Evolutionary conservation across 2,329 filamentous ascomycete genomes (phyloP).

Genomic region (Hirsutella minnesotensis): DNA sequence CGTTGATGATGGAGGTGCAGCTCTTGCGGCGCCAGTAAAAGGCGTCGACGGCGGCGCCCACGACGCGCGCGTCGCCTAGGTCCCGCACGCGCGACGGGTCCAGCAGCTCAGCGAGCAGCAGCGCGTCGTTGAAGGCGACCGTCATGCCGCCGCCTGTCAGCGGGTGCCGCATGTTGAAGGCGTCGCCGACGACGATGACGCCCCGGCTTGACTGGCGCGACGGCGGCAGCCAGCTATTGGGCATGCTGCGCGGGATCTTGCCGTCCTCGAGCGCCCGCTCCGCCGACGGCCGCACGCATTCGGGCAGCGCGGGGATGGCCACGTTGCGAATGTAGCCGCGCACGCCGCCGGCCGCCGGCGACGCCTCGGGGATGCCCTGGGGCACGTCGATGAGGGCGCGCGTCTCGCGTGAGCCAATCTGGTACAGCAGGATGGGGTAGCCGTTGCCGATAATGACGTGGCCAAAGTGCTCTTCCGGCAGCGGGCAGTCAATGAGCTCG

Average conservation of each 20-base stretch:
- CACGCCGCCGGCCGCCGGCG: constrained; percentile 65
- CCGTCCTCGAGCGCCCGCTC: constrained; percentile 64
- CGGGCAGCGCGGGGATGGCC: constrained; percentile 68
- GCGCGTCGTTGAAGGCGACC: constrained; percentile 86
- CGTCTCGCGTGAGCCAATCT: constrained; percentile 92
- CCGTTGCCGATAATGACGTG: constrained; percentile 77
- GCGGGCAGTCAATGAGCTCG: constrained; percentile 76
- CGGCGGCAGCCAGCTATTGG: constrained; percentile 86
- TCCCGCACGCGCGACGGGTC: constrained; percentile 55
- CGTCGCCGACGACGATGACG: constrained; percentile 79
- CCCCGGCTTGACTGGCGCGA: constrained; percentile 44
- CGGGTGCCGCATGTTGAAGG: constrained; percentile 98
- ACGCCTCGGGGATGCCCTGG: constrained; percentile 60
- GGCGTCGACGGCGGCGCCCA: constrained; percentile 54
- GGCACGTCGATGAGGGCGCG: constrained; percentile 83
- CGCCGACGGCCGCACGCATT: constrained; percentile 61
- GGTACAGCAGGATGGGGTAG: constrained; percentile 78
- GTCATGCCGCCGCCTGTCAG: constrained; percentile 97
- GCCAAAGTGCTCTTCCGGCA: constrained; percentile 65
- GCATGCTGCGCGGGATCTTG: constrained; percentile 73
- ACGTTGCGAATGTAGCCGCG: constrained; percentile 71
- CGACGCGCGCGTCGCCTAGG: constrained; percentile 53
- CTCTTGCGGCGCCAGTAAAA: constrained; percentile 87
- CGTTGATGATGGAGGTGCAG: constrained; percentile 83
- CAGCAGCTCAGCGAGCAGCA: constrained; percentile 64